These are phyloP conservation scores for Dioszegia hungarica DNA, from an alignment of 768 basidiomycete genomes.

Conservation along the genomic window DNA sequence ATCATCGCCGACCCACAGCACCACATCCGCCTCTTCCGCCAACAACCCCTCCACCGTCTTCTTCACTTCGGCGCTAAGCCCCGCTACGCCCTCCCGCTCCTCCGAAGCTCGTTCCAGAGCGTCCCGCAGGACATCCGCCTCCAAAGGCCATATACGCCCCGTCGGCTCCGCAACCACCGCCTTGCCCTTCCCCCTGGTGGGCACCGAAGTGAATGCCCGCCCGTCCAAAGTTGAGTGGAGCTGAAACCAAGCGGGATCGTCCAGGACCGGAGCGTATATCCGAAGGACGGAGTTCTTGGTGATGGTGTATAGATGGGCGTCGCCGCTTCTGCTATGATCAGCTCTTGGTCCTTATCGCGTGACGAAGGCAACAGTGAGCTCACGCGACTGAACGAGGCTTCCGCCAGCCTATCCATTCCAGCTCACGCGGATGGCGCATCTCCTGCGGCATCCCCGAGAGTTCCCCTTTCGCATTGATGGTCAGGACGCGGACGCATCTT, in stretches of 20 bases:
- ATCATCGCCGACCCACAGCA: slow-evolving; percentile 33
- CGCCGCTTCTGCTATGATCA: slow-evolving; percentile 22
- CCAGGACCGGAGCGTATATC: slow-evolving; percentile 80
- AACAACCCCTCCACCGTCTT: slow-evolving; percentile 20
- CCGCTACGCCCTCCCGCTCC: slow-evolving; percentile 5
- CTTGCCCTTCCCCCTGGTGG: not conserved
- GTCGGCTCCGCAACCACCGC: not conserved
- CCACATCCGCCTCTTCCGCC: slow-evolving; percentile 37
- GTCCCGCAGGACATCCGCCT: slow-evolving; percentile 58
- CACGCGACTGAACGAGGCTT: slow-evolving; percentile 20
- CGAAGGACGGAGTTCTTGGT: slow-evolving; percentile 76
- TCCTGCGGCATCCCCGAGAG: slow-evolving; percentile 28
- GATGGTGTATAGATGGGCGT: slow-evolving; percentile 63
- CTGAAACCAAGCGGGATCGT: slow-evolving; percentile 76
- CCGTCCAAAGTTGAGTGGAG: slow-evolving; percentile 74
- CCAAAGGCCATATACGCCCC: slow-evolving; percentile 58
- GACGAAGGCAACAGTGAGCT: not conserved
- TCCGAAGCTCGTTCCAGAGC: slow-evolving; percentile 15
- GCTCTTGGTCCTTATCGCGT: not conserved
- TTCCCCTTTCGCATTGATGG: slow-evolving; percentile 20
- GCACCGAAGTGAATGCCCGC: slow-evolving; percentile 55
- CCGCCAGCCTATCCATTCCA: slow-evolving; percentile 39
- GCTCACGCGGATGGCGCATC: slow-evolving; percentile 35
- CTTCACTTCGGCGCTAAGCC: slow-evolving; percentile 12
- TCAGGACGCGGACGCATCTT: slow-evolving; percentile 22